Evolutionary conservation across 2,329 filamentous ascomycete genomes (phyloP), one percentile per base, ranked within the genome.

Genomic region (Alternaria arborescens): DNA sequence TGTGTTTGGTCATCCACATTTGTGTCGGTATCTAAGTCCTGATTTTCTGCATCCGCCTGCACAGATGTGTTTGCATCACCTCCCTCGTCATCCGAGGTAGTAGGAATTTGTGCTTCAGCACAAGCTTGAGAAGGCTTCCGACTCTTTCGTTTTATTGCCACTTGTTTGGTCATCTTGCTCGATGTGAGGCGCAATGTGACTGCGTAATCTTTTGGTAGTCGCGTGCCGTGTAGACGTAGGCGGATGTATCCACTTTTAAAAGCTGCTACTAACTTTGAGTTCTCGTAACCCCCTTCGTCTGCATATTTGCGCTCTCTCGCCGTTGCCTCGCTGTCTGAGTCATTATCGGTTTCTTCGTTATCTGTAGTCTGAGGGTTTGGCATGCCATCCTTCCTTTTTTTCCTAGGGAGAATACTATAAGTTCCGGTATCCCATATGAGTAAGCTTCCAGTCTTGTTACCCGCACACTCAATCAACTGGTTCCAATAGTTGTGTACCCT

Each of bases 341-440:
- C 16, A 3, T 38, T 18, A 38, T 32, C 44, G 7, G 44, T 32
- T 3, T 22, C 44, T 26, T 47, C 44, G 2, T 47, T n/a, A 22
- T 47, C 44, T n/a, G 26, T 47, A 47, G 11, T 47, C 44, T 47
- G 44, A 1, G 44, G 28, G 8, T 28, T 71, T 51, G 43, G 62
- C 20, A 50, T 70, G 44, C n/a, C 64, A 54, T 24, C 68, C 20
- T 43, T 41, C n/a, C 43, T 26, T 4, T 51, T 58, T 7, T 62
- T 68, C 5, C 67, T 53, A 12, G 72, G 66, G 7, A 82, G 67
- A 11, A 82, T 71, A 52, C 74, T 74, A 55, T 82, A 82, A 47
- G 80, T 79, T 22, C 81, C 81, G 8, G 76, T 82, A 46, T 83
- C 81, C 80, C 80, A 83, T 32, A 82, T 81, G 12, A 83, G 70